These are phyloP conservation scores for Boletus subluridellus DNA, from an alignment of 1,284 basidiomycete genomes.

Conservation along the genomic window DNA sequence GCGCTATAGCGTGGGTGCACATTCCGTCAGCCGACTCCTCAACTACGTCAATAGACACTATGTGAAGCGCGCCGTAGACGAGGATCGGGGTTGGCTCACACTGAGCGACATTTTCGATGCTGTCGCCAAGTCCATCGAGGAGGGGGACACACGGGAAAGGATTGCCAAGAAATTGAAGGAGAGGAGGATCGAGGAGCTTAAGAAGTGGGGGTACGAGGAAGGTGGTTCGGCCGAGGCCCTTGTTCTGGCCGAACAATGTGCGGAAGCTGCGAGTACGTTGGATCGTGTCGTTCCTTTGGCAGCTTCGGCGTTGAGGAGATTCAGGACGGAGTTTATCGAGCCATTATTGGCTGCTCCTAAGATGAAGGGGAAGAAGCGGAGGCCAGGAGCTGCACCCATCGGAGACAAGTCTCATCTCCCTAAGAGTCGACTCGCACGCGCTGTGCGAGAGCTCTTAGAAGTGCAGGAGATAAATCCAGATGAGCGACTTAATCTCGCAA, in stretches of 20 bases:
- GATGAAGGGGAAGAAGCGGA: slow-evolving; percentile 52
- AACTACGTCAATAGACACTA: slow-evolving; percentile 78
- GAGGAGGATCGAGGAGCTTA: slow-evolving; percentile 56
- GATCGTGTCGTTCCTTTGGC: slow-evolving; percentile 63
- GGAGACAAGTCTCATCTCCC: slow-evolving; percentile 43
- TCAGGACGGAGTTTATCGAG: slow-evolving; percentile 67
- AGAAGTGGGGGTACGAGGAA: slow-evolving; percentile 64
- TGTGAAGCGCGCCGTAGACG: slow-evolving; percentile 70
- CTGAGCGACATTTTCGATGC: slow-evolving; percentile 62
- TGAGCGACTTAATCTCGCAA: slow-evolving; percentile 45
- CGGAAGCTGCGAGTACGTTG: slow-evolving; percentile 64
- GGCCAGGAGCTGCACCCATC: slow-evolving; percentile 25
- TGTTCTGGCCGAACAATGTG: slow-evolving; percentile 59
- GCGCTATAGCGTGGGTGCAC: slow-evolving; percentile 62
- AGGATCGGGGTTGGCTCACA: slow-evolving; percentile 72
- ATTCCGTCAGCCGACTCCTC: slow-evolving; percentile 63
- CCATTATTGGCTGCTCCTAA: slow-evolving; percentile 65
- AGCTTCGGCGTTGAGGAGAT: slow-evolving; percentile 63
- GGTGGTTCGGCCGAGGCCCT: slow-evolving; percentile 48
- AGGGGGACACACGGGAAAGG: slow-evolving; percentile 54
- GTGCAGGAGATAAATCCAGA: slow-evolving; percentile 46
- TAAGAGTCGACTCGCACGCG: slow-evolving; percentile 62
- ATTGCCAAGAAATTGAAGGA: slow-evolving; percentile 56
- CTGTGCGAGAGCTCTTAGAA: slow-evolving; percentile 61
- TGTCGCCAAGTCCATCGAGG: slow-evolving; percentile 52